Percentiles rank a stretch among this genome's conserved stretches.
Conservation (phyloP, 106 monocot species). For the Dendrobium huoshanense region DNA sequence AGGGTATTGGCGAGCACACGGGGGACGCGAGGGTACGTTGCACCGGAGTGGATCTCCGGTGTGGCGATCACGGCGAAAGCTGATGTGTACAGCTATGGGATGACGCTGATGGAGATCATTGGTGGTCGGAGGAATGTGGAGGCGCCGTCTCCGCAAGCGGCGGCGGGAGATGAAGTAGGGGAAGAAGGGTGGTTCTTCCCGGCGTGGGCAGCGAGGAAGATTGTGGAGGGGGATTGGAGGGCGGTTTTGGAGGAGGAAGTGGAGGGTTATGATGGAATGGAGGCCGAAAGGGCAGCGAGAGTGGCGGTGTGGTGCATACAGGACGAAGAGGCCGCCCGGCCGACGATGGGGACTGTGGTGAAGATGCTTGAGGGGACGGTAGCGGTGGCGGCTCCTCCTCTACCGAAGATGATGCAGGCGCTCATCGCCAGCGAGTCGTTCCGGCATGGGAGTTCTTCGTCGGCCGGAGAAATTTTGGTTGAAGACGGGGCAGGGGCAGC, state of each 20-base stretch:
- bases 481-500: not conserved
- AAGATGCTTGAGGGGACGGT: constrained; percentile 57
- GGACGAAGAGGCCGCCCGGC: constrained; percentile 44
- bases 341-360: constrained; percentile 45
- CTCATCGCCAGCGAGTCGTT: constrained; percentile 52
- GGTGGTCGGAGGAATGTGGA: constrained; percentile 45
- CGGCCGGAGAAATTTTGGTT: constrained; percentile 4
- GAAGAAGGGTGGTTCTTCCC: constrained; percentile 39
- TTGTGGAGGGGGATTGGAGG: constrained; percentile 31
- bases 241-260: constrained; percentile 32
- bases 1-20: constrained; percentile 39
- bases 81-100: constrained; percentile 70
- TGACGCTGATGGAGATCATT: constrained; percentile 55
- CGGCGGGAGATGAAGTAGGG: not conserved
- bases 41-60: constrained; percentile 66
- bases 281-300: constrained; percentile 31
- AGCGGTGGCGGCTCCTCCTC: constrained; percentile 28
- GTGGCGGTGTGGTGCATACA: constrained; percentile 68
- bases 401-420: constrained; percentile 45
- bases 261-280: constrained; percentile 12
- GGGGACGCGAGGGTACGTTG: constrained; percentile 64
- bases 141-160: not conserved
- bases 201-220: constrained; percentile 39
- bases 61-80: constrained; percentile 48
- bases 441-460: constrained; percentile 10